Conservation (phyloP, 139 green algal genomes). For the Pleodorina starrii region DNA sequence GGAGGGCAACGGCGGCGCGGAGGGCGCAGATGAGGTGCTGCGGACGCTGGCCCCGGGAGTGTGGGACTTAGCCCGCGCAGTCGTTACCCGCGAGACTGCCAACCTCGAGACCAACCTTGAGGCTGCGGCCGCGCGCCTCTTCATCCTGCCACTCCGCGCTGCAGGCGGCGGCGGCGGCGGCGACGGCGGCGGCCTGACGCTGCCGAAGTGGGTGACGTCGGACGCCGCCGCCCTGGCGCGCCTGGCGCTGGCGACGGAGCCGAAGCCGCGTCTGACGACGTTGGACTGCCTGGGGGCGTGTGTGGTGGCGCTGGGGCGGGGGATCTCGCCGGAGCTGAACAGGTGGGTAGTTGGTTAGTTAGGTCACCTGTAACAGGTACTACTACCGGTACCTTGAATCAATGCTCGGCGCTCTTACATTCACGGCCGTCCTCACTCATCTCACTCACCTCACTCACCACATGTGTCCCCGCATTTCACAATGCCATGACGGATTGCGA, state of each 20-base stretch:
- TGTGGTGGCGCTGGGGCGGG: neutral
- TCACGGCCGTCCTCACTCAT: too few species aligned
- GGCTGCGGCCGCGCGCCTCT: neutral
- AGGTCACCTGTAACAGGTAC: too few species aligned
- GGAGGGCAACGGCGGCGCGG: neutral
- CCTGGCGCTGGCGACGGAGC: neutral
- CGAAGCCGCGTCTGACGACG: neutral
- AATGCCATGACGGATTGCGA: too few species aligned
- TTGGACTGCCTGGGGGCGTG: neutral
- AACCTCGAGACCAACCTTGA: neutral
- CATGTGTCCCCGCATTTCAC: too few species aligned
- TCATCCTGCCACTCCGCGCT: neutral
- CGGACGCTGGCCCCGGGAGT: neutral
- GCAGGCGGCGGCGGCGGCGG: neutral
- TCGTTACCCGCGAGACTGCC: neutral
- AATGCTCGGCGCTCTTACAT: too few species aligned
- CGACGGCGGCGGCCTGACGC: neutral
- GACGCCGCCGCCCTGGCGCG: neutral
- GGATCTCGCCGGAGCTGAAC: neutral
- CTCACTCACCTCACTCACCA: too few species aligned
- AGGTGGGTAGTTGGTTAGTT: neutral
- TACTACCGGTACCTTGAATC: too few species aligned
- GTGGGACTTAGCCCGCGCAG: neutral
- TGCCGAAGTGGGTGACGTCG: neutral
- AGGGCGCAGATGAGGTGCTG: neutral